phyloP scores from a whole-genome alignment of 2,329 filamentous ascomycete genomes.

The Byssochlamys sp. region DNA sequence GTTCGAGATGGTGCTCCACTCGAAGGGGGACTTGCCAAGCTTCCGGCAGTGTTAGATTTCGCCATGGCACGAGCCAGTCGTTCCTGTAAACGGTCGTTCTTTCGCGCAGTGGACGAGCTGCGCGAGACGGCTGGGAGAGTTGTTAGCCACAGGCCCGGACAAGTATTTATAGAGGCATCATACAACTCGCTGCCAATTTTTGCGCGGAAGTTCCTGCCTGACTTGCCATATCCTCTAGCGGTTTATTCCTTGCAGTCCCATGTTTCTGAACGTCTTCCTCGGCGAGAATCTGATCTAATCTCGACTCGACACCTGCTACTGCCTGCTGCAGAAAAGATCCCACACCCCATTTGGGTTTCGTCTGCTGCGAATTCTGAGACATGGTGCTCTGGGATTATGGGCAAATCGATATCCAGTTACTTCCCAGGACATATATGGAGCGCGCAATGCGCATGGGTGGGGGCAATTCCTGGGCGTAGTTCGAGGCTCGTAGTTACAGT shows the following conservation, averaged over 20 bases:
- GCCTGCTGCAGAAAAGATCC: constrained; percentile 69
- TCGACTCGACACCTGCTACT: constrained; percentile 85
- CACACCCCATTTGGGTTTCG: constrained; percentile 60
- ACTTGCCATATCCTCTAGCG: constrained; percentile 25
- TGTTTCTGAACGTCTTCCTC: constrained; percentile 53
- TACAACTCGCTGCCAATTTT: constrained; percentile 20
- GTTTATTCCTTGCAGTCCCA: constrained; percentile 20
- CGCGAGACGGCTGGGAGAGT: constrained; percentile 45
- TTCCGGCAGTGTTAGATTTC: constrained; percentile 51
- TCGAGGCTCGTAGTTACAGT: neutral
- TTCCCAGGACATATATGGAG: constrained; percentile 7
- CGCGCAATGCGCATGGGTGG: neutral
- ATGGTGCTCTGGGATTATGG: constrained; percentile 12
- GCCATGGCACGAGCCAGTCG: constrained; percentile 79
- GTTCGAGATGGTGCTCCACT: constrained; percentile 44
- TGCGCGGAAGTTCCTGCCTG: constrained; percentile 12
- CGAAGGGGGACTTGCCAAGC: constrained; percentile 37
- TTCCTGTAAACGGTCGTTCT: constrained; percentile 79
- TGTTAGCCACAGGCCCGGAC: constrained; percentile 14
- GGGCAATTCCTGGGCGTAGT: neutral
- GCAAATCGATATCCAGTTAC: constrained; percentile 9
- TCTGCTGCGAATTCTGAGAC: constrained; percentile 27
- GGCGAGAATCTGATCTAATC: constrained; percentile 80
- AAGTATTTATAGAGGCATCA: constrained; percentile 5
- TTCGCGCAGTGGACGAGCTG: constrained; percentile 54